Conservation (phyloP, 2,329 filamentous ascomycete species). For the Clarireedia sp. region DNA sequence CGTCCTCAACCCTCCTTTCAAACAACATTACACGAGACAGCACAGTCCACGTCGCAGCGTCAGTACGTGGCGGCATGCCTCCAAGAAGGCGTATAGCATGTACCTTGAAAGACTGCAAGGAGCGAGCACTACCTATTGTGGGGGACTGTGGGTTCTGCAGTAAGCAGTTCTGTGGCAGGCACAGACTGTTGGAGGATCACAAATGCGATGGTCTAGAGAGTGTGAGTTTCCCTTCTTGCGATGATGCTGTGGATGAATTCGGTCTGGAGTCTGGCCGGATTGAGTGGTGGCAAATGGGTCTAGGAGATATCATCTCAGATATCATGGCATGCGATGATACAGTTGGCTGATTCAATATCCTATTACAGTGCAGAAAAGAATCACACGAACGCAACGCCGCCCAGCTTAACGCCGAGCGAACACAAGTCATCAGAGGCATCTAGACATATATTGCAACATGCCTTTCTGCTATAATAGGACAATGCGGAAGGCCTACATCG, state of each 20-base stretch:
- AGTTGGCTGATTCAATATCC: background rate
- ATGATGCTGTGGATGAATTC: background rate
- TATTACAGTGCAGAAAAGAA: constrained; percentile 78
- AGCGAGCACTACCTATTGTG: constrained; percentile 82
- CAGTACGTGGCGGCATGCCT: constrained; percentile 51
- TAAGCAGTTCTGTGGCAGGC: constrained; percentile 90
- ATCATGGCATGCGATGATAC: constrained; percentile 15
- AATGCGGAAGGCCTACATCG: too few species aligned
- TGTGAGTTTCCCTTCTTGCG: constrained; percentile 40
- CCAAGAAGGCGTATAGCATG: constrained; percentile 71
- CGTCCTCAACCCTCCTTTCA: constrained; percentile 35
- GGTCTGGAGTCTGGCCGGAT: background rate
- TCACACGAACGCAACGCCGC: constrained; percentile 90
- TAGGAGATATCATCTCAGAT: constrained; percentile 32
- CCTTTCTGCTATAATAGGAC: too few species aligned
- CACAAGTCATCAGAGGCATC: constrained; percentile 86
- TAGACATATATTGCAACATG: constrained; percentile 33
- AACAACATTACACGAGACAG: constrained; percentile 41
- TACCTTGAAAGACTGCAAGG: constrained; percentile 81
- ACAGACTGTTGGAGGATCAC: constrained; percentile 89
- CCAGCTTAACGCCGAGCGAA: constrained; percentile 86
- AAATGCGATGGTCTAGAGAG: constrained; percentile 89
- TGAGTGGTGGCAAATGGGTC: constrained; percentile 35
- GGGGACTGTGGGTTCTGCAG: constrained; percentile 94
- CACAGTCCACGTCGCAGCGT: constrained; percentile 47